Conservation (phyloP, 1,139 yeast species). For the Saccharomyces hybrid region DNA sequence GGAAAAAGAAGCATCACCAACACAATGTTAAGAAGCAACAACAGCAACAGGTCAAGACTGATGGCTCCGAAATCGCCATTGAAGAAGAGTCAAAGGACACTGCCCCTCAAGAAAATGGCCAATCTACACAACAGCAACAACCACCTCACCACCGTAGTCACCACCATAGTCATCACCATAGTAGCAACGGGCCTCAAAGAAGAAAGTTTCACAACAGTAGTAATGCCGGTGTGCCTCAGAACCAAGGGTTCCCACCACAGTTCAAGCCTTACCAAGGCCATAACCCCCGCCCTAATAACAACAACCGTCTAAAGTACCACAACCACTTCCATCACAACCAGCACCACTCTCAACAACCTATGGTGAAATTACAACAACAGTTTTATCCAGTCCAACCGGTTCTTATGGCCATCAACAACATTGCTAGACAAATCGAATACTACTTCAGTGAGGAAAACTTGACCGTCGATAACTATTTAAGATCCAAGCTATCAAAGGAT, state of each 20-base stretch:
- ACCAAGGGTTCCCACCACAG: background rate
- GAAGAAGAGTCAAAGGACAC: background rate
- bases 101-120: slow-evolving; percentile 1
- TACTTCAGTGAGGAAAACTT: slow-evolving; percentile 85
- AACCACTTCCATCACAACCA: slow-evolving; percentile 7
- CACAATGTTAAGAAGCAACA: slow-evolving; percentile 8
- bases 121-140: slow-evolving; percentile 1
- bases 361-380: slow-evolving; percentile 13
- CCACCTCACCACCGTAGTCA: slow-evolving; percentile 3
- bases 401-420: slow-evolving; percentile 33
- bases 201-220: slow-evolving; percentile 3
- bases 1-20: slow-evolving; percentile 11
- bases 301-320: slow-evolving; percentile 1
- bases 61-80: background rate
- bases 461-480: slow-evolving; percentile 27
- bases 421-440: slow-evolving; percentile 67
- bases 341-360: slow-evolving; percentile 8
- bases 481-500: slow-evolving; percentile 26
- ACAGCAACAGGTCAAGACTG: background rate
- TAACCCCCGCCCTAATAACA: background rate
- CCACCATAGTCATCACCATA: slow-evolving; percentile 4
- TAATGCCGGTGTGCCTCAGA: background rate
- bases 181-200: slow-evolving; percentile 3
- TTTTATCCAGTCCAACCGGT: slow-evolving; percentile 20
- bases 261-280: background rate